Evolutionary conservation across 768 basidiomycete genomes (phyloP), one percentile per base, ranked within the genome.

Genomic region (Phallus indusiatus): DNA sequence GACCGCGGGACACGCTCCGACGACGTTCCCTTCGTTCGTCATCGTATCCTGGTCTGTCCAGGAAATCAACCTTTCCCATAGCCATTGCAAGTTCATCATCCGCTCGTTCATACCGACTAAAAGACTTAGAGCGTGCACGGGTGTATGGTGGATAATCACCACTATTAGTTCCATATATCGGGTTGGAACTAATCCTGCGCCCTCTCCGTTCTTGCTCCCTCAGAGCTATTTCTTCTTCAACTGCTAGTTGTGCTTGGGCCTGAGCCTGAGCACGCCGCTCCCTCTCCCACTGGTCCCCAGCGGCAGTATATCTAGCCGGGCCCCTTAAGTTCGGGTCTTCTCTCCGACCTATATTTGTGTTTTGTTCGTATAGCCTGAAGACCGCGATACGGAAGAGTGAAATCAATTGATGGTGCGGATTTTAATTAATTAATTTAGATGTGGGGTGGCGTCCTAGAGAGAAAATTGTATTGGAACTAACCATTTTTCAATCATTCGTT

Each of bases 121-220:
- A 47, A 20, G 57, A 59, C 20, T 48, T 48, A 36, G 57, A 59
- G n/a, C 57, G 57, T 2, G 57, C 28, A 52, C 57, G 49, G 2
- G 57, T 5, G 35, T 14, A 20, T 42, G n/a, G 55, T 14, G 36
- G 34, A 6, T 14, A 4, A 14, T 14, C 18, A 21, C 1, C 47
- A 49, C 6, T 77, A 80, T 63, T 80, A 76, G 60, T 74, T 76
- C 75, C 75, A 17, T 77, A 74, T 33, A 78, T 76, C 58, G 70
- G 69, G 42, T 65, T 48, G 50, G 70, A 68, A 48, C 68, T 75
- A 12, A 64, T 63, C 61, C 74, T 75, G 33, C 72, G 65, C 62
- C 71, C 71, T 46, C 71, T 64, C 59, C 47, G 63, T 48, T 63
- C 62, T 46, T 59, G 59, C 10, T 54, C 53, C 47, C 61, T 63